A percentile compares a stretch with the other conserved stretches of the same genome.
phyloP scores from a whole-genome alignment of 2,329 filamentous ascomycete genomes.

The Parastagonospora nodorum region DNA sequence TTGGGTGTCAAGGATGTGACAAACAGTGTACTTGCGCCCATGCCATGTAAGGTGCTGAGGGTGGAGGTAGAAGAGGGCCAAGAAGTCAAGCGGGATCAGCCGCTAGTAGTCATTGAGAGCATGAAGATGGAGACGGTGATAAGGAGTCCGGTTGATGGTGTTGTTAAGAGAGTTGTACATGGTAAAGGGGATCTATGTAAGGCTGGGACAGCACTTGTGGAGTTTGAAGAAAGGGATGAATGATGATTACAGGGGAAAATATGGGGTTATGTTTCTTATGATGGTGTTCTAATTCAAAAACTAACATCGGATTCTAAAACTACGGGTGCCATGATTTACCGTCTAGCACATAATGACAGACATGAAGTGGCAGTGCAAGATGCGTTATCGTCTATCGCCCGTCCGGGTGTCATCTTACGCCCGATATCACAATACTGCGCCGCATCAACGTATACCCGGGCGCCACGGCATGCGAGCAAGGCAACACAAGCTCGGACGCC shows the following conservation, averaged over 20 bases:
- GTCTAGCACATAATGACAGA: too few relatives aligned
- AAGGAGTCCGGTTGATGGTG: constrained; percentile 54
- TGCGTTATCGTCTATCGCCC: too few relatives aligned
- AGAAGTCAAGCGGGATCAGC: constrained; percentile 80
- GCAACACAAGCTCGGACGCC: too few relatives aligned
- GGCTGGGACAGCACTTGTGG: constrained; percentile 51
- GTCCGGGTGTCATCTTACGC: too few relatives aligned
- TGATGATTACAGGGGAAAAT: background rate
- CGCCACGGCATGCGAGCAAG: too few relatives aligned
- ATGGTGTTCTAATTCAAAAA: too few relatives aligned
- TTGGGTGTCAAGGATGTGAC: constrained; percentile 79
- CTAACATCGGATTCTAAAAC: too few relatives aligned
- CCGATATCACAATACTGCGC: too few relatives aligned
- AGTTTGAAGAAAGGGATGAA: constrained; percentile 30
- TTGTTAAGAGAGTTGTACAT: constrained; percentile 56
- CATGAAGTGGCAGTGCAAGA: too few relatives aligned
- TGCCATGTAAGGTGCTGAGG: constrained; percentile 95
- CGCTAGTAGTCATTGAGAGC: constrained; percentile 72
- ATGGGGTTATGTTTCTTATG: too few relatives aligned
- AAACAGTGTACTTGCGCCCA: constrained; percentile 87
- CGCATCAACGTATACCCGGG: too few relatives aligned
- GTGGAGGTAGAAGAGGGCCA: constrained; percentile 87
- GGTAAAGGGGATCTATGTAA: constrained; percentile 52
- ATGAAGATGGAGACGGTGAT: constrained; percentile 64
- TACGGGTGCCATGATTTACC: too few relatives aligned